Base-by-base conservation (phyloP, 208 protist species). In the Leishmania martiniquensis region DNA sequence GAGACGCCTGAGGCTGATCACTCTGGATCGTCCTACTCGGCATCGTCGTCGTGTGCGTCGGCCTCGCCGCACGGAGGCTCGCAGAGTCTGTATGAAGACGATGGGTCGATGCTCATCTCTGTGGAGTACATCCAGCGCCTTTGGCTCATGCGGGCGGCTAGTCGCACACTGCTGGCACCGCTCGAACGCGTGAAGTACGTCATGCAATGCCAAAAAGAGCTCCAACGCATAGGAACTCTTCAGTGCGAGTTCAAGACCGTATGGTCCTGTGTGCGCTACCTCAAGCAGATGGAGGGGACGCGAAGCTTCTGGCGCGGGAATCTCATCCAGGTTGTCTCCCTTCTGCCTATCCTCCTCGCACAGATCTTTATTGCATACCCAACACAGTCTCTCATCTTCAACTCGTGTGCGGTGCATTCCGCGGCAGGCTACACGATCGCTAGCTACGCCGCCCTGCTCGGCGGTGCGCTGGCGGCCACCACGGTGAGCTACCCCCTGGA, bases 131-230 rank as follows among this genome's bases (percentile, higher is more conserved):
- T 93, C 9, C 87, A 89, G 72, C 62, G 77, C 6, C 54, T 88
- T 54, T 97, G 93, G 77, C 37, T 94, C 71, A 55, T 83, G 54
- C 86, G 86, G 32, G 75, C 79, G 0, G 68, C 89, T 34, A 81
- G 76, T 39, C 86, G 87, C 68, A 97, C 93, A 0, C 1, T 95
- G 32, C 81, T 93, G 2, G 91, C 93, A 13, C 93, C 93, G 15
- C 70, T 97, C 15, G 93, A 97, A 44, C 91, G 93, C n/a, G 85
- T 97, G 4, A 95, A 95, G 87, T 97, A 87, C 66, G 70, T 97
- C 32, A 88, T 97, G 87, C 86, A 93, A 81, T 91, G 78, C 67
- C 90, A 95, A 71, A 80, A 81, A 45, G 91, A 97, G 78, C 74
- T 97, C n/a, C 81, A 88, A 62, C 83, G 91, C 44, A 59, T 83